Percentiles rank a stretch among this genome's conserved stretches.
phyloP scores from a whole-genome alignment of 1,284 basidiomycete genomes.

The Cutaneotrichosporon spelunceum region DNA sequence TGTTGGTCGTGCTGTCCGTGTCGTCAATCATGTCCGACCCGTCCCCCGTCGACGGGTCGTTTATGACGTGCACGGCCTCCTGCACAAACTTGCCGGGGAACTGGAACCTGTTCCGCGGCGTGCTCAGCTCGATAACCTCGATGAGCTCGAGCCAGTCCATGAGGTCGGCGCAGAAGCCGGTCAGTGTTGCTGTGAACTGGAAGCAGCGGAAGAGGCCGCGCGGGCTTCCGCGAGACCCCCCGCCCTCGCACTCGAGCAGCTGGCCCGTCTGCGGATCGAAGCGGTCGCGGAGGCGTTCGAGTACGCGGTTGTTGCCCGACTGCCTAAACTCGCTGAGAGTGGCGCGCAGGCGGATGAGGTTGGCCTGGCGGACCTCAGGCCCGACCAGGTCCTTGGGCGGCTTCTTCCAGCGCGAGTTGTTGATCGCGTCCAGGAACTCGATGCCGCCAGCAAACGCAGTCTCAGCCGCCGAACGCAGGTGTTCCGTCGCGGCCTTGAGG shows the following conservation, averaged over 20 bases:
- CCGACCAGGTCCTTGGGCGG: constrained; percentile 23
- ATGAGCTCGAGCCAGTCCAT: constrained; percentile 45
- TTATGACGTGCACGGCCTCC: constrained; percentile 43
- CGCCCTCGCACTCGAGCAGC: constrained; percentile 25
- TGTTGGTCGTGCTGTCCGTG: background rate
- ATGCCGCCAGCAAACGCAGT: constrained; percentile 50
- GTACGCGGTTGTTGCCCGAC: constrained; percentile 52
- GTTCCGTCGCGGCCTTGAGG: constrained; percentile 53
- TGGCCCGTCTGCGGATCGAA: constrained; percentile 41
- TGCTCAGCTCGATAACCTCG: constrained; percentile 43
- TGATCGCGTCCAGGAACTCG: constrained; percentile 54
- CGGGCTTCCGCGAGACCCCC: constrained; percentile 22
- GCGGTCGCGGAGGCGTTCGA: constrained; percentile 55
- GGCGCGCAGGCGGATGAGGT: constrained; percentile 47
- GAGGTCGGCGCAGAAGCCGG: constrained; percentile 41
- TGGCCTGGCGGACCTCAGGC: constrained; percentile 50
- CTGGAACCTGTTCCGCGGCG: constrained; percentile 51
- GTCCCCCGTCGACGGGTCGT: constrained; percentile 20
- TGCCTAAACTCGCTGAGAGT: constrained; percentile 54
- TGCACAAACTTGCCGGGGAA: constrained; percentile 52
- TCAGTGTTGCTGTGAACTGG: constrained; percentile 51
- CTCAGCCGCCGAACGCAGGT: constrained; percentile 53
- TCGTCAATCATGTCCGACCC: background rate
- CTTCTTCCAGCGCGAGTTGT: constrained; percentile 56
- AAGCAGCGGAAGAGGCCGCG: constrained; percentile 53